Percentiles rank a stretch among this genome's conserved stretches.
phyloP scores from a whole-genome alignment of 805 yeast genomes.

The Pichia deserticola region DNA sequence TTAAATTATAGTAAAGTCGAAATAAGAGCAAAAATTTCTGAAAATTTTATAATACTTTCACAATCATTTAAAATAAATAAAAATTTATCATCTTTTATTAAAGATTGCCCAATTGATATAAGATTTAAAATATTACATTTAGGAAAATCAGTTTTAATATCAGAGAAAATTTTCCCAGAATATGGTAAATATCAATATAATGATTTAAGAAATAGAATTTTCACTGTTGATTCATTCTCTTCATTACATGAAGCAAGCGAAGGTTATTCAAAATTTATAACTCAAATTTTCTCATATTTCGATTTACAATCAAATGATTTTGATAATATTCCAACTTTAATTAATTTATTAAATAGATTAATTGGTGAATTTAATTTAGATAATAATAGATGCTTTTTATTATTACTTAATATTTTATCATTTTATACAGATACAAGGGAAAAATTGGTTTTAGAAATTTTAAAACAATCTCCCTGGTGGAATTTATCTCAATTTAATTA shows the following conservation, averaged over 20 bases:
- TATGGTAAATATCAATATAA: slow-evolving; percentile 23
- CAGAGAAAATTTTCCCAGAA: slow-evolving; percentile 24
- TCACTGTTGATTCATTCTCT: slow-evolving; percentile 37
- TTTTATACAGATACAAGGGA: slow-evolving; percentile 37
- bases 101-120: slow-evolving; percentile 20
- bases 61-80: slow-evolving; percentile 20
- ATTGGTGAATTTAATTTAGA: slow-evolving; percentile 76
- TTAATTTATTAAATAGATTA: slow-evolving; percentile 43
- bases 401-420: slow-evolving; percentile 48
- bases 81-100: slow-evolving; percentile 17
- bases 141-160: slow-evolving; percentile 20
- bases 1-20: slow-evolving; percentile 13
- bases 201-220: slow-evolving; percentile 25
- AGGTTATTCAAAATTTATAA: slow-evolving; percentile 64
- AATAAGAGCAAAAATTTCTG: slow-evolving; percentile 16
- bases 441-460: slow-evolving; percentile 40
- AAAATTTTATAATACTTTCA: slow-evolving; percentile 21
- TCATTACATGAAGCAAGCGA: slow-evolving; percentile 67
- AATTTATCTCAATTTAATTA: slow-evolving; percentile 8
- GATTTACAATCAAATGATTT: slow-evolving; percentile 21
- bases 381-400: slow-evolving; percentile 59
- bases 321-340: slow-evolving; percentile 30
- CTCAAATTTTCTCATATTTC: slow-evolving; percentile 39
- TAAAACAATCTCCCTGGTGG: slow-evolving; percentile 63
- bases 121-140: slow-evolving; percentile 23